These are phyloP conservation scores for Coriaria nepalensis DNA, from an alignment of 306 rosid species.

Conservation along the genomic window DNA sequence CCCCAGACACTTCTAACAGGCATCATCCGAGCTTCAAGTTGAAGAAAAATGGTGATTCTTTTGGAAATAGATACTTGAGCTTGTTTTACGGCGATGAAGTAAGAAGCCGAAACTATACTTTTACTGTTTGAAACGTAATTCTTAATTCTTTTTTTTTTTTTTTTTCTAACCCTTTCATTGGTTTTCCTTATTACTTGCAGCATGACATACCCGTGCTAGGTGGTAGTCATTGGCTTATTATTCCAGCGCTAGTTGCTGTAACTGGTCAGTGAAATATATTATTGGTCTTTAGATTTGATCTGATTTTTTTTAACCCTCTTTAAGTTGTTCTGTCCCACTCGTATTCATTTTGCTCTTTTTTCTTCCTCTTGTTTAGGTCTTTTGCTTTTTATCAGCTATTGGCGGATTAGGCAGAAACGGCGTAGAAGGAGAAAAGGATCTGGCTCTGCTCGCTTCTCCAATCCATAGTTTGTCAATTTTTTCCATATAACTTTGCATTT, in stretches of 20 bases:
- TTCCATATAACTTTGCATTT: too few relatives aligned
- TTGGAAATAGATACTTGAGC: slow-evolving; percentile 57
- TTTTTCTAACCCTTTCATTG: too few relatives aligned
- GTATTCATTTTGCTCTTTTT: too few relatives aligned
- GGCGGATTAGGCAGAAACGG: slow-evolving; percentile 84
- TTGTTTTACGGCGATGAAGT: slow-evolving; percentile 79
- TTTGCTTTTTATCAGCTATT: slow-evolving; percentile 47
- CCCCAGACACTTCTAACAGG: slow-evolving; percentile 17
- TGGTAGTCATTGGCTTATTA: slow-evolving; percentile 66
- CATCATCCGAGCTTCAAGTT: slow-evolving; percentile 16
- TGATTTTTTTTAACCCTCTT: neutral
- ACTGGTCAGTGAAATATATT: slow-evolving; percentile 42
- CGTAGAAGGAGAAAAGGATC: slow-evolving; percentile 65
- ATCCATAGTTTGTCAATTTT: slow-evolving; percentile 27
- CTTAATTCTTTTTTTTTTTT: slow-evolving; percentile 1
- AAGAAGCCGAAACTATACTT: slow-evolving; percentile 15
- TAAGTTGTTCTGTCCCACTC: too few relatives aligned
- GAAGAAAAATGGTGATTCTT: slow-evolving; percentile 26
- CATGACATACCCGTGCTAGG: slow-evolving; percentile 55
- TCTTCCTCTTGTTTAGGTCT: slow-evolving; percentile 34
- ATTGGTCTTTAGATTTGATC: neutral
- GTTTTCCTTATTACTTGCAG: too few relatives aligned
- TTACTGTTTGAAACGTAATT: neutral
- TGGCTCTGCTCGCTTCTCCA: slow-evolving; percentile 46
- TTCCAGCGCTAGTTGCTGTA: slow-evolving; percentile 52